phyloP scores from a whole-genome alignment of 176 grass and related monocot genomes.

The Lolium perenne region DNA sequence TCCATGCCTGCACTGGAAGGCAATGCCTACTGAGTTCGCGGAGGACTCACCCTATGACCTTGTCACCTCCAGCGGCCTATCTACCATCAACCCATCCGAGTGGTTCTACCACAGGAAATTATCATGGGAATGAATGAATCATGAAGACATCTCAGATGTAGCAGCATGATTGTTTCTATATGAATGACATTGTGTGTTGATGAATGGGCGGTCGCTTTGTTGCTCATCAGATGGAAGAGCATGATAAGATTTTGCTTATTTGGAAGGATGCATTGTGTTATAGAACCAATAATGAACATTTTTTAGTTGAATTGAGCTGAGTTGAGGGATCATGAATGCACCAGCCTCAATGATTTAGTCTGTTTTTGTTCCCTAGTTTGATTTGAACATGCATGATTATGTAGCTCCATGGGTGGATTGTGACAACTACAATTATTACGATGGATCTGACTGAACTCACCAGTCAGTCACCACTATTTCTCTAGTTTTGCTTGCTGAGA shows the following conservation, averaged over 20 bases:
- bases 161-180: neutral
- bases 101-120: slow-evolving; percentile 41
- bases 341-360: neutral
- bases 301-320: slow-evolving; percentile 18
- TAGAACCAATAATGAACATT: slow-evolving; percentile 24
- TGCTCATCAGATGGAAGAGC: neutral
- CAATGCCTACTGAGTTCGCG: slow-evolving; percentile 67
- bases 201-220: neutral
- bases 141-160: neutral
- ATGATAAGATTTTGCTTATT: neutral
- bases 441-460: neutral
- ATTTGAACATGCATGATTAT: neutral
- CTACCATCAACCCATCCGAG: slow-evolving; percentile 70
- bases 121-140: slow-evolving; percentile 63
- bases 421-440: neutral
- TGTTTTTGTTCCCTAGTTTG: neutral
- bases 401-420: neutral
- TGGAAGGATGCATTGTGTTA: neutral
- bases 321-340: neutral
- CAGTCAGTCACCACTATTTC: too few species aligned
- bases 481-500: neutral
- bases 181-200: neutral
- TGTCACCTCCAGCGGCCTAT: slow-evolving; percentile 60
- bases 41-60: slow-evolving; percentile 82
- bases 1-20: slow-evolving; percentile 81